These are phyloP conservation scores for Xylariaceae sp. DNA, from an alignment of 2,329 filamentous ascomycete genomes.

Conservation along the genomic window DNA sequence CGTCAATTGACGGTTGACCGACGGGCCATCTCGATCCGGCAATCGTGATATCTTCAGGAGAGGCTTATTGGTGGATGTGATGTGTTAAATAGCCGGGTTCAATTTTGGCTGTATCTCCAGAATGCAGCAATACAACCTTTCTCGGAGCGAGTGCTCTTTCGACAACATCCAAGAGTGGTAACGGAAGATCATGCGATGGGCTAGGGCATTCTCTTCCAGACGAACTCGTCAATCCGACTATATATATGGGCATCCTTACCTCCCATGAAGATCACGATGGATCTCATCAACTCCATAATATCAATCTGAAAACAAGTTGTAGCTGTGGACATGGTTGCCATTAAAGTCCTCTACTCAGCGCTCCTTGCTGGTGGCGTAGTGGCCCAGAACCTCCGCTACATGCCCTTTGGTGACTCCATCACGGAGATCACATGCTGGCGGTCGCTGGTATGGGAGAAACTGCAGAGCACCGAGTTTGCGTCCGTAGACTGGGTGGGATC, in stretches of 20 bases:
- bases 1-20: too few relatives aligned
- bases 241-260: conserved; percentile 2
- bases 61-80: too few relatives aligned
- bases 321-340: conserved; percentile 21
- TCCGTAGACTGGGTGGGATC: conserved; percentile 37
- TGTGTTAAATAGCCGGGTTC: too few relatives aligned
- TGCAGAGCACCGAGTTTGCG: conserved; percentile 36
- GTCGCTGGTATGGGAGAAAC: conserved; percentile 37
- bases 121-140: background rate
- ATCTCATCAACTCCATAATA: background rate
- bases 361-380: conserved; percentile 18
- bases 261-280: background rate
- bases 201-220: background rate
- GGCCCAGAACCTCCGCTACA: conserved; percentile 32
- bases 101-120: too few relatives aligned
- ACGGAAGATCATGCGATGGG: background rate
- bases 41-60: too few relatives aligned
- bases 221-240: background rate
- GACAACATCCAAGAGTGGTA: background rate
- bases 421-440: conserved; percentile 42
- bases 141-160: background rate
- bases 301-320: background rate
- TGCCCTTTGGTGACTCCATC: conserved; percentile 43
- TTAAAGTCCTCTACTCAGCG: conserved; percentile 19
- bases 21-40: too few relatives aligned